Conservation (phyloP, 169 alveolate species). For the Theileria annulata region DNA sequence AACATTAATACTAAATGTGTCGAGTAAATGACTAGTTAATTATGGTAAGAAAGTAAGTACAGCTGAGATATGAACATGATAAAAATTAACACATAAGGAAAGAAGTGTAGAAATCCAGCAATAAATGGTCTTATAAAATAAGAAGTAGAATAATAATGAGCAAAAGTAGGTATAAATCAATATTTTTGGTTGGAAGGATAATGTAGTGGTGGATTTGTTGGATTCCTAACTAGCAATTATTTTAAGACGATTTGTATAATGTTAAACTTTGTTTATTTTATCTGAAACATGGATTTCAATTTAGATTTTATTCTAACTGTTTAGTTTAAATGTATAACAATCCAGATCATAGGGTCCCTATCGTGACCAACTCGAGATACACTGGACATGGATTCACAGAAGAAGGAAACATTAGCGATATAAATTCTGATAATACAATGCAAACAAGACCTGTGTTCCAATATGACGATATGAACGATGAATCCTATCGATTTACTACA, state of each 20-base stretch:
- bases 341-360: slow-evolving; percentile 14
- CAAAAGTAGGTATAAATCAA: not conserved
- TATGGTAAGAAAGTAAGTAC: not conserved
- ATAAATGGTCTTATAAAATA: not conserved
- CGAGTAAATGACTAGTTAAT: not conserved
- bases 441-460: slow-evolving; percentile 23
- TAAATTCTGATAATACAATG: not conserved
- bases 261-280: not conserved
- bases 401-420: slow-evolving; percentile 25
- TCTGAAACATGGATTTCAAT: slow-evolving; percentile 1
- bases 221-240: slow-evolving; percentile 9
- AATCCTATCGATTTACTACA: slow-evolving; percentile 20
- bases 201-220: slow-evolving; percentile 28
- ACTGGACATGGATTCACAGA: slow-evolving; percentile 45
- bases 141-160: not conserved
- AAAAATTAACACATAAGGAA: not conserved
- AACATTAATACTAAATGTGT: not conserved
- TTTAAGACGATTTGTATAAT: not conserved
- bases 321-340: slow-evolving; percentile 14
- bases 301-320: not conserved
- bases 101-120: not conserved
- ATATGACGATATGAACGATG: not conserved
- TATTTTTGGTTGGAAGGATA: slow-evolving; percentile 3
- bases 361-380: slow-evolving; percentile 33
- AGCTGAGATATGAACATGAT: not conserved